A percentile compares a stretch with the other conserved stretches of the same genome.
Evolutionary conservation across 2,329 filamentous ascomycete species (phyloP).

Genomic region (Truncatella angustata): DNA sequence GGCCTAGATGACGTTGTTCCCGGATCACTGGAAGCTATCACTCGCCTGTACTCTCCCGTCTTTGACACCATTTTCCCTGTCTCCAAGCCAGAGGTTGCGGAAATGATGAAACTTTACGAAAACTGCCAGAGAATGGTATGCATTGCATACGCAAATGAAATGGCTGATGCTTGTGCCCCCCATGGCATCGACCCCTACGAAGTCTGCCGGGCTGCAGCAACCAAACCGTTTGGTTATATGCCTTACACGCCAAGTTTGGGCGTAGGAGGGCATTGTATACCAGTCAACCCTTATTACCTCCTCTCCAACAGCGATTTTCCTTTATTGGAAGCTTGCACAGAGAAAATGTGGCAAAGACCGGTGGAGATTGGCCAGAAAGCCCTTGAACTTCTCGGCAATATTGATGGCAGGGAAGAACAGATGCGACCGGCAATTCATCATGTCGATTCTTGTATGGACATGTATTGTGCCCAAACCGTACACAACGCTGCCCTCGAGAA

Average conservation of each 20-base stretch:
- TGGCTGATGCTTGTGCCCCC: conserved; percentile 49
- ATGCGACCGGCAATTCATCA: not conserved
- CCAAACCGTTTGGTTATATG: conserved; percentile 53
- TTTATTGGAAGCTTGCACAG: conserved; percentile 41
- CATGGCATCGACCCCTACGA: conserved; percentile 48
- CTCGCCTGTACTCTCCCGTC: conserved; percentile 41
- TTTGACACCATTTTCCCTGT: conserved; percentile 49
- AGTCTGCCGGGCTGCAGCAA: conserved; percentile 45
- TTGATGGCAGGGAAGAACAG: not conserved
- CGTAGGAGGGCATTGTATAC: conserved; percentile 56
- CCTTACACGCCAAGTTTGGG: conserved; percentile 46
- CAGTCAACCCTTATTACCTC: conserved; percentile 46
- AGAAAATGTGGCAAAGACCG: conserved; percentile 42
- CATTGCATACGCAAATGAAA: conserved; percentile 55
- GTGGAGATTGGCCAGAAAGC: conserved; percentile 34
- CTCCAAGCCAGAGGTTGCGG: conserved; percentile 51
- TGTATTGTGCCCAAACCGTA: not conserved
- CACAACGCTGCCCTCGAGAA: not conserved
- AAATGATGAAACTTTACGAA: conserved; percentile 59
- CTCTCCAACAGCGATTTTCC: conserved; percentile 47
- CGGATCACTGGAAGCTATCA: conserved; percentile 43
- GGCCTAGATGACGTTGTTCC: conserved; percentile 46
- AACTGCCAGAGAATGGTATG: conserved; percentile 56
- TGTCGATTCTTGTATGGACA: not conserved
- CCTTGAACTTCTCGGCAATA: conserved; percentile 28